Base-by-base conservation (phyloP, 139 green algal species). In the Micromonas commoda region DNA sequence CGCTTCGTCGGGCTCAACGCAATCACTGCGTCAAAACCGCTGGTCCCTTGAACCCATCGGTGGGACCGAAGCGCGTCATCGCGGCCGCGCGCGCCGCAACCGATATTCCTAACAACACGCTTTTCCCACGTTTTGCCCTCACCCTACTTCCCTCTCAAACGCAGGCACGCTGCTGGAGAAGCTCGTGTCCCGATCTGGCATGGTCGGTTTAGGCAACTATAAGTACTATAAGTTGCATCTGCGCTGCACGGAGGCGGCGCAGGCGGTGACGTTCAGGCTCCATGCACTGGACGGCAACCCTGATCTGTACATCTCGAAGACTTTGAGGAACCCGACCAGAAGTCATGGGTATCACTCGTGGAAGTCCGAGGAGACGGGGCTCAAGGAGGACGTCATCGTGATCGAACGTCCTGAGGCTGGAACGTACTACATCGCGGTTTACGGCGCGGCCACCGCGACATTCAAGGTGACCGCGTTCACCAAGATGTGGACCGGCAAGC, bases 401-500 rank as follows among this genome's bases (percentile, higher is more conserved):
- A 78, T 78, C 31, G 28, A 3, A 4, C 20, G 4, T 13, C 72
- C 72, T 3, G 13, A 3, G 24, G 31, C 28, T 4, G 72, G 72
- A 13, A 39, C 37, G 5, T 78, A 78, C 45, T 78, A 78, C 72
- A 68, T 78, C 5, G 52, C 34, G 6, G 52, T 78, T 3, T 26
- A 78, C 31, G 72, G 72, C 51, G 16, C n/a, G 72, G 29, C 53
- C 6, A 35, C 51, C 24, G 28, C 53, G 28, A 69, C 72, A 13
- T 78, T 70, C 72, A 78, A 78, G 53, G 23, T 78, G 3, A 28
- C 31, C 34, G 72, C 72, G 54, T 29, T 69, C 53, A 78, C 57
- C 51, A 78, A 68, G 31, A 78, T 78, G 72, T 78, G 33, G 23
- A 70, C 72, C 3, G 72, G 72, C 4, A 78, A 78, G 31, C 72